phyloP scores from a whole-genome alignment of 331 rosid genomes.

The Cydonia oblonga region DNA sequence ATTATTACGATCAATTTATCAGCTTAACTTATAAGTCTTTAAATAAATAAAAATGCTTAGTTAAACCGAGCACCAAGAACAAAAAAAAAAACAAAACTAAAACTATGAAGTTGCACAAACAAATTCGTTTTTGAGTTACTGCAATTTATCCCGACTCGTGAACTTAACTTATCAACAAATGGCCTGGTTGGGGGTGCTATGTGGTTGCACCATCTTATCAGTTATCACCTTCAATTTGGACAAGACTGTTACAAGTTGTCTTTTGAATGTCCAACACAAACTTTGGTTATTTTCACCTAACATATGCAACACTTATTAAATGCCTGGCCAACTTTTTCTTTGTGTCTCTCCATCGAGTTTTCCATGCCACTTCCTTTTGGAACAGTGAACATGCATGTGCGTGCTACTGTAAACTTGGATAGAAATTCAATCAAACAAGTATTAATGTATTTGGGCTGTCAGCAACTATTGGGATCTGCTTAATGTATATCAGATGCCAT shows the following conservation, averaged over 20 bases:
- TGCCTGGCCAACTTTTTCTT: background rate
- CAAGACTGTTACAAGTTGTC: background rate
- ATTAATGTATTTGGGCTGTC: background rate
- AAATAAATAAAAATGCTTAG: background rate
- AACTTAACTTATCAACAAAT: background rate
- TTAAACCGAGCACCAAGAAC: background rate
- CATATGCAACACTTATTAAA: background rate
- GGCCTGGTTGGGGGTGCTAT: slow-evolving; percentile 3
- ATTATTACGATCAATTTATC: background rate
- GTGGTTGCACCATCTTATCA: background rate
- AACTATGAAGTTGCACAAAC: background rate
- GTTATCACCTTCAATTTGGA: background rate
- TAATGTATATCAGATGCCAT: background rate
- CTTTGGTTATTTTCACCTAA: background rate
- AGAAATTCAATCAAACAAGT: background rate
- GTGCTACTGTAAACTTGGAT: background rate
- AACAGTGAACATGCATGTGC: background rate
- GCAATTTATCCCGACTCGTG: background rate
- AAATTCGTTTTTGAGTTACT: background rate
- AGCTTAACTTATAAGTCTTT: too few relatives aligned
- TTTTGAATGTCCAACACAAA: background rate
- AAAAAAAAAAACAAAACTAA: too few relatives aligned
- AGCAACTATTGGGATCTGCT: background rate
- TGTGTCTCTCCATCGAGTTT: background rate
- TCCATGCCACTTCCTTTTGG: background rate